A percentile compares a stretch with the other conserved stretches of the same genome.
Conservation (phyloP, 495 filamentous ascomycete species). For the Eremomyces bilateralis region DNA sequence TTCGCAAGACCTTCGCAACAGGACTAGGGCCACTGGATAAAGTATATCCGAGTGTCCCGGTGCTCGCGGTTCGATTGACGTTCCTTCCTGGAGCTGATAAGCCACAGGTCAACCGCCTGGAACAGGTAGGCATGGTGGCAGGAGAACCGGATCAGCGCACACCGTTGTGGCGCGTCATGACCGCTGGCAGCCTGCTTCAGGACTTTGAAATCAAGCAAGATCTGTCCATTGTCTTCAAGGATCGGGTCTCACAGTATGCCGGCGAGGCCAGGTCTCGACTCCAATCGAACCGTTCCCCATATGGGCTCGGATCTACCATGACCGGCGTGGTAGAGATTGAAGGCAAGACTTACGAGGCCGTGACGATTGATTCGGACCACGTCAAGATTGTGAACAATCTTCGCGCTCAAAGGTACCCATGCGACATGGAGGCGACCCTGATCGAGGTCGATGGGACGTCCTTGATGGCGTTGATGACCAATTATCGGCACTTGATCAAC, state of each 20-base stretch:
- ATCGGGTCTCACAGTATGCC: constrained; percentile 9
- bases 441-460: constrained; percentile 18
- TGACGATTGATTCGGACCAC: constrained; percentile 15
- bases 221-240: constrained; percentile 11
- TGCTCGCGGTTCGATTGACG: constrained; percentile 13
- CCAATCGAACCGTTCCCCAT: neutral
- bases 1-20: constrained; percentile 2
- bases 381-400: constrained; percentile 17
- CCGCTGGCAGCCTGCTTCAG: constrained; percentile 15
- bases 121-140: constrained; percentile 14
- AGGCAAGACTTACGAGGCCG: constrained; percentile 4
- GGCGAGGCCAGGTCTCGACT: constrained; percentile 4
- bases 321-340: neutral
- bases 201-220: constrained; percentile 14
- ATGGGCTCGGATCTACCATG: neutral
- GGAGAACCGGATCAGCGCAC: constrained; percentile 14
- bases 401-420: constrained; percentile 6
- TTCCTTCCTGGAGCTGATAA: constrained; percentile 18
- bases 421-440: constrained; percentile 13
- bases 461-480: constrained; percentile 13
- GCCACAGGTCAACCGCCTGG: constrained; percentile 14
- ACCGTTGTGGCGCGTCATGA: constrained; percentile 17
- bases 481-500: constrained; percentile 11
- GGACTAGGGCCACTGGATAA: constrained; percentile 14
- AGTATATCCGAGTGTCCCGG: constrained; percentile 11